Evolutionary conservation across 768 basidiomycete genomes (phyloP).

Genomic region (Lactarius quietus): DNA sequence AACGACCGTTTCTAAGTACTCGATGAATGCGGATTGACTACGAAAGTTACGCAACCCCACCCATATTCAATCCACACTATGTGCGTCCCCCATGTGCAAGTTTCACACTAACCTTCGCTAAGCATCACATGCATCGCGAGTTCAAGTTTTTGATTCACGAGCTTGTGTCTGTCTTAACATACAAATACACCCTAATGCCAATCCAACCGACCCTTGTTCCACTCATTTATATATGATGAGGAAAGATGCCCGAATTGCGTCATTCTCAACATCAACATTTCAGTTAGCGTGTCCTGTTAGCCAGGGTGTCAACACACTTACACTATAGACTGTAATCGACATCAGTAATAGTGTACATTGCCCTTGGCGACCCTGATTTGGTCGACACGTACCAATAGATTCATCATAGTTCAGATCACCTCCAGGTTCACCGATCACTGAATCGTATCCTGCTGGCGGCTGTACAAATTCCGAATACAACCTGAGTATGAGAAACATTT

Average conservation of each 20-base stretch:
- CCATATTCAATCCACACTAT: too few relatives aligned
- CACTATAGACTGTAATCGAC: constrained; percentile 25
- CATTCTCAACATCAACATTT: constrained; percentile 24
- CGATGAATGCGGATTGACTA: too few relatives aligned
- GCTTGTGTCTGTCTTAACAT: neutral
- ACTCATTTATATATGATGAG: constrained; percentile 25
- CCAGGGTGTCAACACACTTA: constrained; percentile 9
- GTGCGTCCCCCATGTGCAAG: too few relatives aligned
- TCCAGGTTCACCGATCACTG: constrained; percentile 31
- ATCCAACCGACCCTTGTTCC: too few relatives aligned
- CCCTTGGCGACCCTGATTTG: too few relatives aligned
- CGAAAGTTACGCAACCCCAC: too few relatives aligned
- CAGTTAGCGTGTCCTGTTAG: constrained; percentile 5
- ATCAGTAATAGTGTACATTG: neutral
- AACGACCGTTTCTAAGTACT: too few relatives aligned
- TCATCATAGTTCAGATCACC: constrained; percentile 31
- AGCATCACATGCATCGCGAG: neutral
- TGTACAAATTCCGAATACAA: neutral
- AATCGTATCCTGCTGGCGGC: constrained; percentile 29
- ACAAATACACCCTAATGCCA: neutral
- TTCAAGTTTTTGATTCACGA: neutral
- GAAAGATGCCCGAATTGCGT: constrained; percentile 29
- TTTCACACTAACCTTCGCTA: too few relatives aligned
- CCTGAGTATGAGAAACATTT: neutral
- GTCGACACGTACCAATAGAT: constrained; percentile 27